These are phyloP conservation scores for Microdochium bolleyi DNA, from an alignment of 2,329 filamentous ascomycete genomes.

Conservation along the genomic window DNA sequence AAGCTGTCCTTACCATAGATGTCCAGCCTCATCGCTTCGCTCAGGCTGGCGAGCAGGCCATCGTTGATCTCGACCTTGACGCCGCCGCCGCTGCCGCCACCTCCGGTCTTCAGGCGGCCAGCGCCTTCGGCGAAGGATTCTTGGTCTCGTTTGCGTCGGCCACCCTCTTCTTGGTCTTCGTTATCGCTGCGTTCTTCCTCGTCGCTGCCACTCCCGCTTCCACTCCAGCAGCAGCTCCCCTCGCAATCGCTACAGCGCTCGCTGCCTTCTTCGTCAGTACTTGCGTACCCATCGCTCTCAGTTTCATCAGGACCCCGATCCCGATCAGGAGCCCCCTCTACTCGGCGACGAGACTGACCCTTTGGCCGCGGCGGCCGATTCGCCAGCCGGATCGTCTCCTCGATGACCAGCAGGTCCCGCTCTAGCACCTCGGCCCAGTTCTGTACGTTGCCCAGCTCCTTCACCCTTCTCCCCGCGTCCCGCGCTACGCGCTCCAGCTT, in stretches of 20 bases:
- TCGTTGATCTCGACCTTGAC: conserved; percentile 13
- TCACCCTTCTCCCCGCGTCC: conserved; percentile 55
- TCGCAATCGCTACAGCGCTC: conserved; percentile 15
- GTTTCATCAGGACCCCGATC: conserved; percentile 5
- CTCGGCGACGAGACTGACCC: background rate
- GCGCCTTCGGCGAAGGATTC: no score
- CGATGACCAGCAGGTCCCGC: conserved; percentile 54
- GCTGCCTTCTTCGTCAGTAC: conserved; percentile 18
- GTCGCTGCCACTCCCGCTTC: conserved; percentile 26
- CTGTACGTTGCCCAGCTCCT: conserved; percentile 75
- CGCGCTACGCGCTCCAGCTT: conserved; percentile 57
- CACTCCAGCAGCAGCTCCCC: conserved; percentile 23
- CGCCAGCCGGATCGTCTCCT: conserved; percentile 54
- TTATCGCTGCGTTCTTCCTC: conserved; percentile 2
- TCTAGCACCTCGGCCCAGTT: conserved; percentile 83
- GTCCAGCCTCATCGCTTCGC: conserved; percentile 20
- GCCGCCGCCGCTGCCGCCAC: background rate
- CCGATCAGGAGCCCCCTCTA: background rate
- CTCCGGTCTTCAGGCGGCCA: no score
- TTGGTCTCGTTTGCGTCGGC: no score
- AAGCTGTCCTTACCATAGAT: conserved; percentile 9
- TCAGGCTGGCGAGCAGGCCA: conserved; percentile 17
- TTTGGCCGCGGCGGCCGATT: background rate
- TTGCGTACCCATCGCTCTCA: conserved; percentile 5
- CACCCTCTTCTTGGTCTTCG: background rate